These are phyloP conservation scores for Ochromonas danica DNA, from an alignment of 108 stramenopile genomes.

Conservation along the genomic window DNA sequence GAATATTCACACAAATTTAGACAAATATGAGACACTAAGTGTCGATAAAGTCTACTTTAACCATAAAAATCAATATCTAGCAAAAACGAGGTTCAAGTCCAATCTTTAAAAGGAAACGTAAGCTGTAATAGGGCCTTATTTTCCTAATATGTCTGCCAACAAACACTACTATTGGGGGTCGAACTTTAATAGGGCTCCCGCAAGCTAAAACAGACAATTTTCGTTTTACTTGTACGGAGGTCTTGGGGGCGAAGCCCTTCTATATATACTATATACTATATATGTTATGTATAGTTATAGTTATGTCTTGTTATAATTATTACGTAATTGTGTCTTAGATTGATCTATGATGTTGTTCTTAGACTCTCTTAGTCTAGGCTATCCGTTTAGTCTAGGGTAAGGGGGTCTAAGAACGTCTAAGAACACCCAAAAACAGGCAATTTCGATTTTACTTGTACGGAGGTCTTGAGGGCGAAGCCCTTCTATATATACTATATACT, in stretches of 20 bases:
- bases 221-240: conserved; percentile 15
- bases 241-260: conserved; percentile 12
- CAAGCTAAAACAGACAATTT: conserved; percentile 10
- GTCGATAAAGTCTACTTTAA: conserved; percentile 10
- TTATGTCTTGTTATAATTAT: conserved; percentile 18
- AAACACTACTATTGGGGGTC: conserved; percentile 10
- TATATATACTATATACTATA: conserved; percentile 18
- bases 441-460: conserved; percentile 16
- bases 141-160: conserved; percentile 15
- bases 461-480: conserved; percentile 12
- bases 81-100: conserved; percentile 15
- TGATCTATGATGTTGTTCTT: conserved; percentile 17
- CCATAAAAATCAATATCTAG: conserved; percentile 17
- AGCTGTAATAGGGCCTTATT: conserved; percentile 15
- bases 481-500: conserved; percentile 18
- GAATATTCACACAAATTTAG: conserved; percentile 10
- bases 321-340: conserved; percentile 17
- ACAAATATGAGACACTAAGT: conserved; percentile 17
- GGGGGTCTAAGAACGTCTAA: conserved; percentile 14
- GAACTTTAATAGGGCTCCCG: conserved; percentile 14
- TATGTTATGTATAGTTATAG: conserved; percentile 17
- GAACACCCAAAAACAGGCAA: conserved; percentile 15
- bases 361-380: conserved; percentile 10
- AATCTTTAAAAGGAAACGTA: conserved; percentile 17
- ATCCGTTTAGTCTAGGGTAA: conserved; percentile 15